Evolutionary conservation across 352 stramenopile genomes (phyloP).

Genomic region (Globisporangium okanoganense): DNA sequence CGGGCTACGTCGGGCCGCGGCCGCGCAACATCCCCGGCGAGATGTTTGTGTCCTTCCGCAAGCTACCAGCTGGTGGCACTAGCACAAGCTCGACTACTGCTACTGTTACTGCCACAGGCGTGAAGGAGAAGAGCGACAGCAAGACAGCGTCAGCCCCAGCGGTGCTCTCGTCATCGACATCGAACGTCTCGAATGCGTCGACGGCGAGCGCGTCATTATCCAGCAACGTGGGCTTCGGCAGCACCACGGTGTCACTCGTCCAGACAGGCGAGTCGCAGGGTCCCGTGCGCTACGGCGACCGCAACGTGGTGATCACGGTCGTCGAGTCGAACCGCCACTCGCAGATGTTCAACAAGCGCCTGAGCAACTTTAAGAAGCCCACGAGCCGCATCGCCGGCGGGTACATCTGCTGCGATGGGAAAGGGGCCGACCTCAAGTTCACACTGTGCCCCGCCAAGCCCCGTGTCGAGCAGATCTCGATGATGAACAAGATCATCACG

Average conservation of each 20-base stretch:
- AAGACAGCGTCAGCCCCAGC: conserved; percentile 16
- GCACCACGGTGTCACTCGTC: conserved; percentile 8
- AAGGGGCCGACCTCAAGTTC: conserved; percentile 69
- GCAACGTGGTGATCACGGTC: conserved; percentile 65
- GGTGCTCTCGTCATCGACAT: conserved; percentile 10
- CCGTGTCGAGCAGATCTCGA: conserved; percentile 77
- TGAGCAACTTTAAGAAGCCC: conserved; percentile 87
- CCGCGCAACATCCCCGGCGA: conserved; percentile 62
- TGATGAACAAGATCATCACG: conserved; percentile 84
- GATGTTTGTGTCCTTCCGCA: conserved; percentile 73
- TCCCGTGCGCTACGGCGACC: conserved; percentile 63
- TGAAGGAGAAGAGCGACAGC: conserved; percentile 10
- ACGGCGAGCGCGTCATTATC: conserved; percentile 11
- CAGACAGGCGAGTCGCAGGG: conserved; percentile 13
- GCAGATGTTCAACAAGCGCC: conserved; percentile 78
- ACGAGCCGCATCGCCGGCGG: conserved; percentile 73
- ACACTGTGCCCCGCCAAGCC: conserved; percentile 55
- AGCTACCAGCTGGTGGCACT: not conserved
- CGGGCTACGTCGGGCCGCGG: conserved; percentile 73
- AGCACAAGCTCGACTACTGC: not conserved
- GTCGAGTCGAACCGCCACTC: conserved; percentile 82
- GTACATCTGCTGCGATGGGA: conserved; percentile 88
- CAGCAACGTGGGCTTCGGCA: conserved; percentile 2
- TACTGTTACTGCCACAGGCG: no score
- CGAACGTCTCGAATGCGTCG: conserved; percentile 4